A percentile compares a stretch with the other conserved stretches of the same genome.
These are phyloP conservation scores for Penicillium turbatum DNA, from an alignment of 495 filamentous ascomycete species.

Conservation along the genomic window DNA sequence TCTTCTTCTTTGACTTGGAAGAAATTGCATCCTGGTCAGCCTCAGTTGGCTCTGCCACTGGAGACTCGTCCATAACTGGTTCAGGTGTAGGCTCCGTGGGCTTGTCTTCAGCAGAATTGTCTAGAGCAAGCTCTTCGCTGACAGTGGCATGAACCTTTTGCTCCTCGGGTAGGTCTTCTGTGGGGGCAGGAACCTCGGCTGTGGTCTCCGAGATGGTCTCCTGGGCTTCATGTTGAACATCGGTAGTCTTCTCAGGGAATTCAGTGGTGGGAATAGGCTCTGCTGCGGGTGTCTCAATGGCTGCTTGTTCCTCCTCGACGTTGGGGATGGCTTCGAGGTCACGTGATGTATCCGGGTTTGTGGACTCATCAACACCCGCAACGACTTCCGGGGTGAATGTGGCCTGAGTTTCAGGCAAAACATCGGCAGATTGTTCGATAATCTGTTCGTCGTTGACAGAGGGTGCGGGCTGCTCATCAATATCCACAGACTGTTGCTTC, in stretches of 20 bases:
- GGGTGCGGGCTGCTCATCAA: constrained; percentile 6
- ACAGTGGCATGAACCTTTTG: background rate
- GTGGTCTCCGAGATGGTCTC: background rate
- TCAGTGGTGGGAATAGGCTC: background rate
- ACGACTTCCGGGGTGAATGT: background rate
- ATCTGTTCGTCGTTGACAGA: constrained; percentile 15
- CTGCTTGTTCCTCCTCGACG: background rate
- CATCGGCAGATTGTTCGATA: background rate
- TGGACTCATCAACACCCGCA: background rate
- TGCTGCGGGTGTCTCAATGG: background rate
- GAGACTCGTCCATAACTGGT: constrained; percentile 3
- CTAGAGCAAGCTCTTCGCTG: background rate
- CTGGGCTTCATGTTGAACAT: background rate
- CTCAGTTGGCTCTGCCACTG: background rate
- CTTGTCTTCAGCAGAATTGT: constrained; percentile 2
- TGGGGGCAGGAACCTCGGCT: background rate
- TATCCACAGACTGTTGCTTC: constrained; percentile 11
- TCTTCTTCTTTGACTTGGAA: constrained; percentile 11
- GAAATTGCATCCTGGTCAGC: background rate
- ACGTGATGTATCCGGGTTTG: background rate
- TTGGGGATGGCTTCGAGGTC: constrained; percentile 4
- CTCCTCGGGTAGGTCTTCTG: background rate
- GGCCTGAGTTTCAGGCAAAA: background rate
- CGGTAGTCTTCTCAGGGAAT: background rate
- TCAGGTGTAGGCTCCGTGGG: background rate